Conservation (phyloP, 345 rosid species). For the Melastoma malabathricum region DNA sequence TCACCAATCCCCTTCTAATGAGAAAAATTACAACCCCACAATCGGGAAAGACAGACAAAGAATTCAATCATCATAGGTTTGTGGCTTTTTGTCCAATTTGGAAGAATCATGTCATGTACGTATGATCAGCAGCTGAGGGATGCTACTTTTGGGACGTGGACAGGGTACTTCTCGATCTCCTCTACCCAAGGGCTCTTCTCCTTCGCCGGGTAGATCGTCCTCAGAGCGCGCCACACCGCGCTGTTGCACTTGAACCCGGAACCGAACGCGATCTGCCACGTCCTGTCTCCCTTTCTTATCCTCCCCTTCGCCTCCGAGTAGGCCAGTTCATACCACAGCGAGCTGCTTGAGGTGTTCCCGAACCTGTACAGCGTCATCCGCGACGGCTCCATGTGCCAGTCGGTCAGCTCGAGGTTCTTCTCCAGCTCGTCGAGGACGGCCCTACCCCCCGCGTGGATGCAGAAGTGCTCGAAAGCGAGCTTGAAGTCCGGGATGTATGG, state of each 20-base stretch:
- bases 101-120: too few species aligned
- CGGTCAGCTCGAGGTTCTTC: slow-evolving; percentile 59
- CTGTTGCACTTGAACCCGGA: slow-evolving; percentile 96
- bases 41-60: too few species aligned
- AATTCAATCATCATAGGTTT: too few species aligned
- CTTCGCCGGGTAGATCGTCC: slow-evolving; percentile 47
- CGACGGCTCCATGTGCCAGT: slow-evolving; percentile 93
- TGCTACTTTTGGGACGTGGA: slow-evolving; percentile 43
- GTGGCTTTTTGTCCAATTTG: too few species aligned
- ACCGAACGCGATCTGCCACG: slow-evolving; percentile 93
- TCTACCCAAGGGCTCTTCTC: slow-evolving; percentile 81
- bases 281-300: slow-evolving; percentile 65
- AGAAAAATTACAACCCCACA: too few species aligned
- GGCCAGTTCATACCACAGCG: slow-evolving; percentile 82
- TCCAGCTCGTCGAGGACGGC: slow-evolving; percentile 83
- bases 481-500: slow-evolving; percentile 82
- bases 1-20: too few species aligned
- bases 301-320: slow-evolving; percentile 81
- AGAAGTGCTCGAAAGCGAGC: slow-evolving; percentile 80
- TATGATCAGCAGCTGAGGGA: slow-evolving; percentile 6
- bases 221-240: slow-evolving; percentile 77
- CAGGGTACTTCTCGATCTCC: slow-evolving; percentile 71
- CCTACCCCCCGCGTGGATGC: slow-evolving; percentile 84
- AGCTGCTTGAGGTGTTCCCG: slow-evolving; percentile 88
- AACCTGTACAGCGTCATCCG: slow-evolving; percentile 81